Percentiles rank a stretch among this genome's conserved stretches.
phyloP scores from a whole-genome alignment of 2,329 filamentous ascomycete genomes.

The Rhinocladiella mackenziei region DNA sequence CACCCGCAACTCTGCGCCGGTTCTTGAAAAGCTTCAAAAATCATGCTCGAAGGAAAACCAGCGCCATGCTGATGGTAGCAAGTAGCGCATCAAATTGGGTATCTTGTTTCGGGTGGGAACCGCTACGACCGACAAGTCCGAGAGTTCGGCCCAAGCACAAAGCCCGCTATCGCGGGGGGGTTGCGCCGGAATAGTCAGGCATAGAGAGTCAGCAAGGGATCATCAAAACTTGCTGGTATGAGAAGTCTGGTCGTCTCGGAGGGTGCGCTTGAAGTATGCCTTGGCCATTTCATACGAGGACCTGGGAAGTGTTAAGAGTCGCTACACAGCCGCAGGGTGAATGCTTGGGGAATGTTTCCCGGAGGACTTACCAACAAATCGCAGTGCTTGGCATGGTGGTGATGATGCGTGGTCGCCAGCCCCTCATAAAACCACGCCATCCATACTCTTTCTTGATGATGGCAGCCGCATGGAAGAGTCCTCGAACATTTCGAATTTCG shows the following conservation, averaged over 20 bases:
- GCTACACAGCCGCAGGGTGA: too few species aligned
- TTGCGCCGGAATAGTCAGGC: background rate
- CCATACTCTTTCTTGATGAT: slow-evolving; percentile 83
- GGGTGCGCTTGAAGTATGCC: slow-evolving; percentile 57
- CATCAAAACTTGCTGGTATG: slow-evolving; percentile 18
- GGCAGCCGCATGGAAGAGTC: slow-evolving; percentile 71
- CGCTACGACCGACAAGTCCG: background rate
- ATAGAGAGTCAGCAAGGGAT: background rate
- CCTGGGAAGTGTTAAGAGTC: slow-evolving; percentile 37
- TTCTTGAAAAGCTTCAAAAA: slow-evolving; percentile 7
- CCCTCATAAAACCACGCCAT: slow-evolving; percentile 83
- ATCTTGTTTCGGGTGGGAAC: slow-evolving; percentile 12
- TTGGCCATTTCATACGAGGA: slow-evolving; percentile 66
- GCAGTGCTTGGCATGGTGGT: slow-evolving; percentile 98
- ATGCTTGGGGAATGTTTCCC: too few species aligned
- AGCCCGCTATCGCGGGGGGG: background rate
- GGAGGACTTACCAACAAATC: slow-evolving; percentile 79
- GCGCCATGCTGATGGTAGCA: slow-evolving; percentile 1
- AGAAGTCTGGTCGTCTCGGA: slow-evolving; percentile 30
- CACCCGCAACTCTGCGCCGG: background rate
- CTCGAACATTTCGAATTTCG: slow-evolving; percentile 79
- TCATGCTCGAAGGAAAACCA: slow-evolving; percentile 8
- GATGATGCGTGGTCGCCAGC: slow-evolving; percentile 82
- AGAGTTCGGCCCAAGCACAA: slow-evolving; percentile 1
- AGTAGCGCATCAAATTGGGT: slow-evolving; percentile 10